These are phyloP conservation scores for Ilex asprella DNA, from an alignment of 257 asterid genomes.

Conservation along the genomic window DNA sequence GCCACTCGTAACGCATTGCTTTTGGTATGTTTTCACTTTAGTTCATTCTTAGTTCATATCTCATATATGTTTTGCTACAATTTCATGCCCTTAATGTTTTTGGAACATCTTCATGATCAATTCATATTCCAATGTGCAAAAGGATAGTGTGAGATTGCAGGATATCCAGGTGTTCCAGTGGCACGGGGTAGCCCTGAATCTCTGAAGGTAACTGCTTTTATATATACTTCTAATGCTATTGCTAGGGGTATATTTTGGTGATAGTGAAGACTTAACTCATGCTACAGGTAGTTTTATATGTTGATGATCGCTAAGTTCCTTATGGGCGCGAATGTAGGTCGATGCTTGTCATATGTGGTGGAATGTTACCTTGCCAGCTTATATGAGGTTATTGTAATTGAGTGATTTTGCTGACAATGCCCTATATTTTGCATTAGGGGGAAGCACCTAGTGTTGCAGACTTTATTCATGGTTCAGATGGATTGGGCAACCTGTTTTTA, in stretches of 20 bases:
- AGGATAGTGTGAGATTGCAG: constrained; percentile 99
- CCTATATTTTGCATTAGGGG: constrained; percentile 36
- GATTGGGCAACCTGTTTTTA: constrained; percentile 54
- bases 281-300: too few species aligned
- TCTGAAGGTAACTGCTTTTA: constrained; percentile 54
- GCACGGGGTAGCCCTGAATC: constrained; percentile 84
- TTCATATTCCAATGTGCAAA: constrained; percentile 50
- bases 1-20: constrained; percentile 86
- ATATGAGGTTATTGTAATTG: background rate
- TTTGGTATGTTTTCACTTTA: constrained; percentile 53
- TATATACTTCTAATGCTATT: background rate
- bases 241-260: too few species aligned
- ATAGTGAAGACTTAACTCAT: too few species aligned
- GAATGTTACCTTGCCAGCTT: background rate
- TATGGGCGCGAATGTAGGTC: background rate
- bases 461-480: constrained; percentile 83
- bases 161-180: constrained; percentile 78
- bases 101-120: constrained; percentile 42
- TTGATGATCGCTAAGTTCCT: too few species aligned
- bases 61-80: background rate
- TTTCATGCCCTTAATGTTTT: constrained; percentile 10
- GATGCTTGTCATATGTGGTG: background rate
- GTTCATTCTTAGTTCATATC: background rate
- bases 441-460: constrained; percentile 80
- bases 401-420: background rate